A percentile compares a stretch with the other conserved stretches of the same genome.
Conservation (phyloP, 495 filamentous ascomycete species). For the Talaromyces adpressus region DNA sequence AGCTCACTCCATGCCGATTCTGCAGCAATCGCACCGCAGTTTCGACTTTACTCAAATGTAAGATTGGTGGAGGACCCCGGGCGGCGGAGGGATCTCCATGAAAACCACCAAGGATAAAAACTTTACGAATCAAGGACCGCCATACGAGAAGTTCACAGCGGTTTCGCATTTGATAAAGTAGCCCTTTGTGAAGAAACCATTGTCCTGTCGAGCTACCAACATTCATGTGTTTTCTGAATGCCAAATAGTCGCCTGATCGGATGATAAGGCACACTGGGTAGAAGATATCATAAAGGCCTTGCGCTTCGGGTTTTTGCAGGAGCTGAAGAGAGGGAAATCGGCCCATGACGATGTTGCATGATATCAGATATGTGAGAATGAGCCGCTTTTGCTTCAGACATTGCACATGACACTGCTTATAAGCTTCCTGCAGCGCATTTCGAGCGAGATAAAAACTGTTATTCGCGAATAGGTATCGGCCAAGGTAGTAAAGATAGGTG, state of each 20-base stretch:
- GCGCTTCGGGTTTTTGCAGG: constrained; percentile 64
- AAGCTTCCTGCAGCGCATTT: constrained; percentile 67
- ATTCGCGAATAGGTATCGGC: constrained; percentile 78
- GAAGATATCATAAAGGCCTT: constrained; percentile 63
- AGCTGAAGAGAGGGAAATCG: constrained; percentile 68
- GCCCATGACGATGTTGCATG: constrained; percentile 76
- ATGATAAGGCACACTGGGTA: constrained; percentile 68
- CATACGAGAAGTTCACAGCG: constrained; percentile 75
- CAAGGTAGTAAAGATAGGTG: constrained; percentile 91
- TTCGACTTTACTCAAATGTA: constrained; percentile 36
- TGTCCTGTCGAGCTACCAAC: constrained; percentile 36
- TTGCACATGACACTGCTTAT: constrained; percentile 63
- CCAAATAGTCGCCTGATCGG: constrained; percentile 66
- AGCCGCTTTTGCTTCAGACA: constrained; percentile 65
- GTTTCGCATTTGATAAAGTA: constrained; percentile 64
- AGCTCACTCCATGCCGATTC: constrained; percentile 16
- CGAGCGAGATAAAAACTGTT: constrained; percentile 72
- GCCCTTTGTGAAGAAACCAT: constrained; percentile 73
- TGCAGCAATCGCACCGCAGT: constrained; percentile 34
- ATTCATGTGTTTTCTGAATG: constrained; percentile 63
- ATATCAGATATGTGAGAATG: constrained; percentile 79
- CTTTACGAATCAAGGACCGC: constrained; percentile 72
- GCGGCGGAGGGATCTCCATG: constrained; percentile 37
- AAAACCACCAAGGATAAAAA: constrained; percentile 59
- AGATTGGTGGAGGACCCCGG: constrained; percentile 35